These are phyloP conservation scores for Athelia psychrophila DNA, from an alignment of 1,284 basidiomycete species.

Conservation along the genomic window DNA sequence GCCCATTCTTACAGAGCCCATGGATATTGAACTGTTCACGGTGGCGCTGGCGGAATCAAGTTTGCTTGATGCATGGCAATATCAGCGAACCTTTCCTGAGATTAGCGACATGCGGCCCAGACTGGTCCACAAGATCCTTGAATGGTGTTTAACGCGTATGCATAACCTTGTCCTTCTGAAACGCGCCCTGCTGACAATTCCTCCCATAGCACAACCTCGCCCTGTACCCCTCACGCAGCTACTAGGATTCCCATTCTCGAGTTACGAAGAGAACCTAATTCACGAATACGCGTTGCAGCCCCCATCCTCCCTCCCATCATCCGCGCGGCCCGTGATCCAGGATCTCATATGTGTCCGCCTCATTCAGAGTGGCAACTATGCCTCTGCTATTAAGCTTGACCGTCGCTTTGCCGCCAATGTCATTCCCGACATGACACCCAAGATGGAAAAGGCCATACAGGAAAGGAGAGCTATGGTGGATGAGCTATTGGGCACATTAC, in stretches of 20 bases:
- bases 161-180: slow-evolving; percentile 12
- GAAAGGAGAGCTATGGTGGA: slow-evolving; percentile 69
- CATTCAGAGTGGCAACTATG: slow-evolving; percentile 71
- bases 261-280: slow-evolving; percentile 58
- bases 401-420: slow-evolving; percentile 47
- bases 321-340: slow-evolving; percentile 62
- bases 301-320: slow-evolving; percentile 42
- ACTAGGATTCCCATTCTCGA: slow-evolving; percentile 58
- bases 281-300: slow-evolving; percentile 57
- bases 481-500: slow-evolving; percentile 58
- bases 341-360: slow-evolving; percentile 81
- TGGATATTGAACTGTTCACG: slow-evolving; percentile 65
- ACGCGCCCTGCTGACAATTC: not conserved
- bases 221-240: slow-evolving; percentile 54
- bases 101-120: slow-evolving; percentile 45
- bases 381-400: slow-evolving; percentile 75
- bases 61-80: slow-evolving; percentile 70
- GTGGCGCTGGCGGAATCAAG: slow-evolving; percentile 62
- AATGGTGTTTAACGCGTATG: slow-evolving; percentile 69
- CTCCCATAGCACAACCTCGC: slow-evolving; percentile 51
- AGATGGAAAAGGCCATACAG: slow-evolving; percentile 17
- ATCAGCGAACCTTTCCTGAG: slow-evolving; percentile 66
- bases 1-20: slow-evolving; percentile 60
- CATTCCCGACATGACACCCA: slow-evolving; percentile 23
- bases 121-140: slow-evolving; percentile 58